phyloP scores from a whole-genome alignment of 2,329 filamentous ascomycete species.

The Zelopaecilomyces penicillatus region DNA sequence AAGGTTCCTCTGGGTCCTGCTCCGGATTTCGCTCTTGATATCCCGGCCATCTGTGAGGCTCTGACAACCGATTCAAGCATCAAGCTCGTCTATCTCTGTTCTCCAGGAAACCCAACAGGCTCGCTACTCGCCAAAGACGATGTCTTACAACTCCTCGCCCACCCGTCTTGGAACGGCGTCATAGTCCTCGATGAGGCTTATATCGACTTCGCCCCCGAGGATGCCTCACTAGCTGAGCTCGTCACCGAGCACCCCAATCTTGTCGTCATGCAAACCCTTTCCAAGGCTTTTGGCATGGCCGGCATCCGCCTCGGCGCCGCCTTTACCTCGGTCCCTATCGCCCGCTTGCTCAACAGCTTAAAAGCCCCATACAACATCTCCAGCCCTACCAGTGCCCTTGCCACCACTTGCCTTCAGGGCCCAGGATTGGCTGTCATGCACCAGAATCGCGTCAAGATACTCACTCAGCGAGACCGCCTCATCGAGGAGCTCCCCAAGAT shows the following conservation, averaged over 20 bases:
- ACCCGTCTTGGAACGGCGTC: constrained; percentile 91
- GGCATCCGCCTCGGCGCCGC: constrained; percentile 85
- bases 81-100: constrained; percentile 89
- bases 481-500: constrained; percentile 65
- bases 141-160: constrained; percentile 64
- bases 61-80: constrained; percentile 55
- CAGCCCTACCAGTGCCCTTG: constrained; percentile 76
- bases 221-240: constrained; percentile 80
- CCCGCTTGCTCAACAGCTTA: constrained; percentile 74
- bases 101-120: constrained; percentile 89
- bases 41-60: constrained; percentile 56
- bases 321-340: constrained; percentile 69
- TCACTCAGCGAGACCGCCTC: constrained; percentile 70
- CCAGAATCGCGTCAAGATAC: constrained; percentile 57
- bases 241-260: constrained; percentile 89
- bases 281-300: constrained; percentile 92
- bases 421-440: constrained; percentile 67
- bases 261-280: constrained; percentile 97
- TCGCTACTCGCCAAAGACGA: constrained; percentile 68
- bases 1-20: constrained; percentile 72
- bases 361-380: constrained; percentile 97
- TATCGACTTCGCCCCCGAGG: constrained; percentile 75
- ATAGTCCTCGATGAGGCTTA: constrained; percentile 95
- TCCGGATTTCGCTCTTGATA: constrained; percentile 66
- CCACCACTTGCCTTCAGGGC: constrained; percentile 59